These are phyloP conservation scores for Wickerhamomyces xylosicus DNA, from an alignment of 805 yeast genomes.

Conservation along the genomic window DNA sequence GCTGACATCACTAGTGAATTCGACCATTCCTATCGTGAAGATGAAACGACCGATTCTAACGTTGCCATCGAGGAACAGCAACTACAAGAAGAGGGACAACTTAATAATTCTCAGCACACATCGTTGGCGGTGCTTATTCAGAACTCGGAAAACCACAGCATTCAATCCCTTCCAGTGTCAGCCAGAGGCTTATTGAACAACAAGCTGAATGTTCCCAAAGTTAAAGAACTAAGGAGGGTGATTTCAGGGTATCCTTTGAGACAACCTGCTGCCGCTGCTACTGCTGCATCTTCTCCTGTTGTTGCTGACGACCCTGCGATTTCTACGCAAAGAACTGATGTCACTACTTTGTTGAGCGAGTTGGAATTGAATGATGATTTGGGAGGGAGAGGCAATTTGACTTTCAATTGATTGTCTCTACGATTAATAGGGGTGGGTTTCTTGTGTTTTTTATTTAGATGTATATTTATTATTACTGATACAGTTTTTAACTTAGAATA, in stretches of 20 bases:
- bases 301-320: conserved; percentile 1
- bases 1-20: neutral
- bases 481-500: too few relatives aligned
- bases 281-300: neutral
- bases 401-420: conserved; percentile 1
- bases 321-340: conserved; percentile 14
- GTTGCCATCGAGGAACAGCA: neutral
- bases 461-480: too few relatives aligned
- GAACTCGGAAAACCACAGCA: conserved; percentile 12
- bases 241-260: conserved; percentile 12
- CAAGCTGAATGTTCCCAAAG: conserved; percentile 16
- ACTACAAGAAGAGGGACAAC: neutral
- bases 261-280: neutral
- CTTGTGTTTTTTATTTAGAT: too few relatives aligned
- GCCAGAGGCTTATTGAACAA: conserved; percentile 17
- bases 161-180: conserved; percentile 18
- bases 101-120: conserved; percentile 5
- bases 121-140: conserved; percentile 10
- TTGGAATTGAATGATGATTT: conserved; percentile 12
- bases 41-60: too few relatives aligned
- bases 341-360: conserved; percentile 14
- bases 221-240: conserved; percentile 17
- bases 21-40: neutral
- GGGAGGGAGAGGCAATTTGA: conserved; percentile 12
- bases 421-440: too few relatives aligned